A percentile compares a stretch with the other conserved stretches of the same genome.
phyloP scores from a whole-genome alignment of 2,329 filamentous ascomycete species.

The Paecilomyces sp. region DNA sequence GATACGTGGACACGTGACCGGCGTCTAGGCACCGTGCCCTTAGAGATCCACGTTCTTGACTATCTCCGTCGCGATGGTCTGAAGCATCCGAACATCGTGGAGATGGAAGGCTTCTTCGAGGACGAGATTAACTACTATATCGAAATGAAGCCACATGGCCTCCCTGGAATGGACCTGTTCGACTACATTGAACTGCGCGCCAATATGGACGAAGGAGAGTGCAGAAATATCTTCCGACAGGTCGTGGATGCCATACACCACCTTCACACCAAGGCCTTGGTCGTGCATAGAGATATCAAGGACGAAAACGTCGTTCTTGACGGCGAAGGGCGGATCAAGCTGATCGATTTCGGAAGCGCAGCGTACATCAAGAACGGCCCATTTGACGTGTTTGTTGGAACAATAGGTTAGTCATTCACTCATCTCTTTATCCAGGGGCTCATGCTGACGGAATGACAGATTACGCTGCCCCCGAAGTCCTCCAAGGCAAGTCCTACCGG shows the following conservation, averaged over 20 bases:
- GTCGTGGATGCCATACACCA: conserved; percentile 86
- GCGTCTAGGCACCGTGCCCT: conserved; percentile 82
- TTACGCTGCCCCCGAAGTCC: conserved; percentile 96
- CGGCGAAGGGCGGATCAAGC: conserved; percentile 88
- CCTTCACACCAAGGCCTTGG: conserved; percentile 79
- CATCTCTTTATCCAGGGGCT: neutral
- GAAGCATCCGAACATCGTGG: conserved; percentile 59
- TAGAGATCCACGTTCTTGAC: conserved; percentile 95
- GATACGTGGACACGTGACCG: conserved; percentile 98
- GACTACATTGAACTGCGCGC: conserved; percentile 96
- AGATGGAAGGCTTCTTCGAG: conserved; percentile 64
- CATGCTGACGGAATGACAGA: conserved; percentile 47
- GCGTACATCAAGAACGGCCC: conserved; percentile 98
- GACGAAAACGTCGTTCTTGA: conserved; percentile 97
- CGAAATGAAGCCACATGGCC: conserved; percentile 87
- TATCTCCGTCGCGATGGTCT: conserved; percentile 71
- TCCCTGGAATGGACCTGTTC: conserved; percentile 97
- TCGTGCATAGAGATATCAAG: conserved; percentile 97
- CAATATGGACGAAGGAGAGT: conserved; percentile 94
- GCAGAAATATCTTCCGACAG: conserved; percentile 89
- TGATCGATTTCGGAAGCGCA: conserved; percentile 97
- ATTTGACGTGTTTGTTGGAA: conserved; percentile 98
- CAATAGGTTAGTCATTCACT: conserved; percentile 65
- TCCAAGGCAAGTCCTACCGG: conserved; percentile 83
- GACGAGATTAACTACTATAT: conserved; percentile 84